Evolutionary conservation across 768 basidiomycete species (phyloP).

Genomic region (Tylopilus cervinicoccineus): DNA sequence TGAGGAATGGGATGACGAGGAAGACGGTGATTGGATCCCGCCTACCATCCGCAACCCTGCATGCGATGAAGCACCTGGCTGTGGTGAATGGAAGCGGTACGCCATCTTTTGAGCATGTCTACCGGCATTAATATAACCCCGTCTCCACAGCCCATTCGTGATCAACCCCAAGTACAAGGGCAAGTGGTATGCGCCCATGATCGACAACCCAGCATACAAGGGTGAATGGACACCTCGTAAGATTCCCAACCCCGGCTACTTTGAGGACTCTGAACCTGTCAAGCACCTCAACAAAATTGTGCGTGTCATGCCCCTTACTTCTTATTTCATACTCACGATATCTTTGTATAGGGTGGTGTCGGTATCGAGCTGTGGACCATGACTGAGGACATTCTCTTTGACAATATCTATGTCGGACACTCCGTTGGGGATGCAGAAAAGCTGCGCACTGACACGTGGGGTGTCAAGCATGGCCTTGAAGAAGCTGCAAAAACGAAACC

Average conservation of each 20-base stretch:
- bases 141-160: constrained; percentile 62
- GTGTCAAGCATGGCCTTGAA: constrained; percentile 85
- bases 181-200: constrained; percentile 93
- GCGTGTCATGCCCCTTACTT: constrained; percentile 21
- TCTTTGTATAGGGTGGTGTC: constrained; percentile 67
- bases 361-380: constrained; percentile 99
- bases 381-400: constrained; percentile 92
- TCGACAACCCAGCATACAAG: constrained; percentile 97
- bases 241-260: constrained; percentile 89
- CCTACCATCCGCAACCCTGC: constrained; percentile 88
- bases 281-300: constrained; percentile 85
- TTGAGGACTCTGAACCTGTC: constrained; percentile 81
- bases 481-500: constrained; percentile 42
- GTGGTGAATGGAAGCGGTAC: constrained; percentile 90
- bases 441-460: constrained; percentile 86
- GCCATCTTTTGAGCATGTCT: neutral
- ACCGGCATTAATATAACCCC: neutral
- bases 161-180: constrained; percentile 96
- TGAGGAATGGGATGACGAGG: constrained; percentile 99
- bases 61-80: constrained; percentile 87
- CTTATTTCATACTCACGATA: neutral
- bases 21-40: constrained; percentile 97
- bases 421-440: constrained; percentile 80
- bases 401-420: constrained; percentile 93
- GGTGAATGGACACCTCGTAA: constrained; percentile 90